Evolutionary conservation across 140 eudicot genomes (phyloP).

Genomic region (Senecio squalidus): DNA sequence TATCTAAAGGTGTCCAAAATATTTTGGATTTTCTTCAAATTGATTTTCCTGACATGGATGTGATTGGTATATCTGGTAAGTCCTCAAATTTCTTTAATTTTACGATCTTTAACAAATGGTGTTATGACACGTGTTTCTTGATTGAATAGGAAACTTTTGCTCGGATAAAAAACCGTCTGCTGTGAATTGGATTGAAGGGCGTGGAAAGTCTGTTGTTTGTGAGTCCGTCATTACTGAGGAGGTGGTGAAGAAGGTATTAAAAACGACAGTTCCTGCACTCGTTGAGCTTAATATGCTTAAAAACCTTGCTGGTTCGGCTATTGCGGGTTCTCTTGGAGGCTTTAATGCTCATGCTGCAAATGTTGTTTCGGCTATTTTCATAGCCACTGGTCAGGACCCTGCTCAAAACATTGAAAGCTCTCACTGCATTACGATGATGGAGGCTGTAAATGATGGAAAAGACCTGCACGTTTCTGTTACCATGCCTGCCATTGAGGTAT

Average conservation of each 20-base stretch:
- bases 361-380: slow-evolving; percentile 68
- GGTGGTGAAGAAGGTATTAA: slow-evolving; percentile 65
- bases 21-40: slow-evolving; percentile 60
- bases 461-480: slow-evolving; percentile 71
- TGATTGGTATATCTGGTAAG: slow-evolving; percentile 74
- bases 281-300: slow-evolving; percentile 87
- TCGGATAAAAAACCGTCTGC: slow-evolving; percentile 80
- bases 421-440: slow-evolving; percentile 85
- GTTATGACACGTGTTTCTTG: slow-evolving; percentile 7
- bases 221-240: slow-evolving; percentile 62
- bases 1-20: slow-evolving; percentile 78
- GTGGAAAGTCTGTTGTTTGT: slow-evolving; percentile 82
- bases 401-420: slow-evolving; percentile 81
- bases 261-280: slow-evolving; percentile 63
- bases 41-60: slow-evolving; percentile 80
- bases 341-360: slow-evolving; percentile 87
- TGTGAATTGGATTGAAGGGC: slow-evolving; percentile 79
- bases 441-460: slow-evolving; percentile 55
- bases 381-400: slow-evolving; percentile 86
- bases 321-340: slow-evolving; percentile 86
- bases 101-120: background rate
- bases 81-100: background rate
- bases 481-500: slow-evolving; percentile 86
- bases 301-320: slow-evolving; percentile 83
- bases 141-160: slow-evolving; percentile 59